Percentiles rank a stretch among this genome's conserved stretches.
These are phyloP conservation scores for Ophiosphaerella narmari DNA, from an alignment of 2,329 filamentous ascomycete genomes.

Conservation along the genomic window DNA sequence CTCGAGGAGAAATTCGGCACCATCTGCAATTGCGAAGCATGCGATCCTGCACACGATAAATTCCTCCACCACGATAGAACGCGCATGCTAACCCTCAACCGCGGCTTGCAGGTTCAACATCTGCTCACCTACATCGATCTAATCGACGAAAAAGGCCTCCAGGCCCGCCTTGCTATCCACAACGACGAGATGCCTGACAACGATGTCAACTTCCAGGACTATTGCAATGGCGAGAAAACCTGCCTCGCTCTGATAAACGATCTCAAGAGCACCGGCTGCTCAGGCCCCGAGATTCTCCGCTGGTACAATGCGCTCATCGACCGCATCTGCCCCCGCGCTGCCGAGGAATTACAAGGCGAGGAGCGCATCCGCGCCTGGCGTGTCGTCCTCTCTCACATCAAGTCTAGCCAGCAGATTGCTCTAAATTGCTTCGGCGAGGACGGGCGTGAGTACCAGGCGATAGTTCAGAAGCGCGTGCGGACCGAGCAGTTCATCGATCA, in stretches of 20 bases:
- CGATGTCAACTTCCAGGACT: neutral
- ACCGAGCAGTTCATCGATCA: too few relatives aligned
- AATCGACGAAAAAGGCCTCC: neutral
- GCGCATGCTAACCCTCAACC: conserved; percentile 1
- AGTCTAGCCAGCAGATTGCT: neutral
- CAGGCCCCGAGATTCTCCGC: conserved; percentile 7
- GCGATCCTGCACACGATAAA: neutral
- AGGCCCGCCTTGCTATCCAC: neutral
- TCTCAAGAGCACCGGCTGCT: conserved; percentile 7
- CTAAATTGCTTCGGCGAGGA: too few relatives aligned
- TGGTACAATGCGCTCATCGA: conserved; percentile 18
- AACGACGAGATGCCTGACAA: neutral
- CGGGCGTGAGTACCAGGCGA: too few relatives aligned
- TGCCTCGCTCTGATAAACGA: conserved; percentile 5
- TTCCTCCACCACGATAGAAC: conserved; percentile 7
- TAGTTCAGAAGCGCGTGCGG: too few relatives aligned
- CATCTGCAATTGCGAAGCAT: conserved; percentile 16
- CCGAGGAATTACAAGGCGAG: neutral
- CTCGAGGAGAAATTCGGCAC: conserved; percentile 3
- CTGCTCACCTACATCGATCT: conserved; percentile 2
- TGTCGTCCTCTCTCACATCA: neutral
- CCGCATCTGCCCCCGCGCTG: conserved; percentile 8
- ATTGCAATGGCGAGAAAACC: neutral
- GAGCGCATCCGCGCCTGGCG: neutral
- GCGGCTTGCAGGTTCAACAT: conserved; percentile 1